Conservation (phyloP, 805 yeast genomes). For the Candida wancherniae region DNA sequence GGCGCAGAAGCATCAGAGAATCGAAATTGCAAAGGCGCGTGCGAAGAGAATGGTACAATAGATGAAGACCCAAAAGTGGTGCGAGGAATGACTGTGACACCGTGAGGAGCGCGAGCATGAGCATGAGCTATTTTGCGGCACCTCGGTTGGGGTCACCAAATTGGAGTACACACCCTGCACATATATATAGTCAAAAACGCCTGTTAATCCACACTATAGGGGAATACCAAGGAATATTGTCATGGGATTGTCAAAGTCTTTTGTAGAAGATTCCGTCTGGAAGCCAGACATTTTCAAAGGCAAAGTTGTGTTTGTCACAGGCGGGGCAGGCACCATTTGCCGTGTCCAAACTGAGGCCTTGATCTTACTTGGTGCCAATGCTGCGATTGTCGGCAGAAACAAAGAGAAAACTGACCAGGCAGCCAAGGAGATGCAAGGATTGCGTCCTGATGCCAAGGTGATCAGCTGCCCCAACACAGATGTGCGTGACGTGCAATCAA, state of each 20-base stretch:
- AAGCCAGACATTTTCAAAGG: constrained; percentile 25
- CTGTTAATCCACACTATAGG: constrained; percentile 1
- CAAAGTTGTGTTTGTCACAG: constrained; percentile 28
- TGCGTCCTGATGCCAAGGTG: constrained; percentile 24
- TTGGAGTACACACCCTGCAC: constrained; percentile 2
- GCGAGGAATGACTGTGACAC: background rate
- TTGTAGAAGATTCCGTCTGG: constrained; percentile 20
- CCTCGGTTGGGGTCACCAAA: constrained; percentile 2
- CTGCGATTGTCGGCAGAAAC: constrained; percentile 27
- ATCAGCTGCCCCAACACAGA: constrained; percentile 21
- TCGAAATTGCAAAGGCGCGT: constrained; percentile 1
- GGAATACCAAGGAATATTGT: background rate
- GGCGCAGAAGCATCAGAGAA: constrained; percentile 4
- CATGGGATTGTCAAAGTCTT: constrained; percentile 19
- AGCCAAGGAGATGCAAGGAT: constrained; percentile 19
- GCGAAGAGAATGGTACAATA: constrained; percentile 1
- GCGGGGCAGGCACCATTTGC: constrained; percentile 29
- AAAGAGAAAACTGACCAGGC: constrained; percentile 21
- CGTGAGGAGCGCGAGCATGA: background rate
- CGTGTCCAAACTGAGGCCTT: constrained; percentile 27
- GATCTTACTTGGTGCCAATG: constrained; percentile 26
- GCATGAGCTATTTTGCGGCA: background rate
- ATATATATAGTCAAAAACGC: background rate
- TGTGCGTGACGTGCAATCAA: constrained; percentile 21
- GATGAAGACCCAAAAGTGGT: constrained; percentile 2